Base-by-base conservation (phyloP, 345 rosid genomes). In the Viola odorata region DNA sequence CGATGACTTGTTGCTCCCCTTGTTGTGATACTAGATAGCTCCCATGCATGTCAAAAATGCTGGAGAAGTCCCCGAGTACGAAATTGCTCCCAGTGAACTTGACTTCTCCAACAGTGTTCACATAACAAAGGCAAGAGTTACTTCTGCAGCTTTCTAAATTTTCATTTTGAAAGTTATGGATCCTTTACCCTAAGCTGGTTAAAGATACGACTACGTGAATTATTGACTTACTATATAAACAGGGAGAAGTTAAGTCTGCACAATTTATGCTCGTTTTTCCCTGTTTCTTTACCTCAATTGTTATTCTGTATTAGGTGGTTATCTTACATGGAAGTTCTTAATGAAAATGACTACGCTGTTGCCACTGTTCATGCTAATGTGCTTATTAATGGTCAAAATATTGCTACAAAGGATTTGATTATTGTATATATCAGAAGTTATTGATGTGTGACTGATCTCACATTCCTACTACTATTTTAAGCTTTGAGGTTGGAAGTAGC, bases 1-100 rank as follows among this genome's bases (percentile, higher is more conserved):
- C 2, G 12, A 3, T 10, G 45, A 6, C 45, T 38, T 13, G 23
- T 32, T 23, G 44, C 45, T 17, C 12, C 5, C 53, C 40, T 59
- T 47, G 50, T n/a, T 10, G 17, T 49, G 12, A 42, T 45, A 68
- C 54, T 69, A 89, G 94, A 63, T 80, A 77, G 89, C 91, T 57
- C 96, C 94, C 17, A 86, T 89, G 96, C 91, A 80, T 59, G 91
- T 84, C 14, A 69, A 73, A 50, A 78, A 80, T 74, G 82, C 78
- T 57, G 78, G 77, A 65, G 94, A 89, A 71, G 89, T 84, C 58
- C 96, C 96, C 17, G 91, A 86, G 63, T 89, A 89, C 55, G 96
- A 89, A 76, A 89, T 89, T 57, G 74, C 79, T 81, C 82, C 82
- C 48, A 38, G 50, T 9, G 96, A 89, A 75, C 94, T 89, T 69